These are phyloP conservation scores for Pestalotiopsis sp. DNA, from an alignment of 2,329 filamentous ascomycete genomes.

Conservation along the genomic window DNA sequence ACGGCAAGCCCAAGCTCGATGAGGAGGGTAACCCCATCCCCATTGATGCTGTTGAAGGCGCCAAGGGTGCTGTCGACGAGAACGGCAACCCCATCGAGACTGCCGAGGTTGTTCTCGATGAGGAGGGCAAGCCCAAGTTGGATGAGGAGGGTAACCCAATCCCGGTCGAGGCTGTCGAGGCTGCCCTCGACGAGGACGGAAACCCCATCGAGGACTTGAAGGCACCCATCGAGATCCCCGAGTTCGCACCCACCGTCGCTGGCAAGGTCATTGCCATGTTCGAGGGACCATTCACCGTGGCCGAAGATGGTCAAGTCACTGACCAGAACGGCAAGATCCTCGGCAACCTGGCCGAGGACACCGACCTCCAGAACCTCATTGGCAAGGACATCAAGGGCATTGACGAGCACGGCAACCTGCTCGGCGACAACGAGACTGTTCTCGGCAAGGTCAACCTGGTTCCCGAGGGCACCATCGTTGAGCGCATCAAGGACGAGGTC, in stretches of 20 bases:
- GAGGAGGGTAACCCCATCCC: no score
- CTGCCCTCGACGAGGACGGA: neutral
- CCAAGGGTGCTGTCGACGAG: no score
- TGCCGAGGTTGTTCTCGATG: neutral
- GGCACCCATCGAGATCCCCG: conserved; percentile 29
- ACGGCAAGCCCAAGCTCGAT: no score
- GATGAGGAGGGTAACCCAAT: no score
- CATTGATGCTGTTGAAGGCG: no score
- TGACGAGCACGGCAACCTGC: conserved; percentile 66
- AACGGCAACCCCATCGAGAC: neutral
- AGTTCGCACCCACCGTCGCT: conserved; percentile 32
- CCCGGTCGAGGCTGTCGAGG: neutral
- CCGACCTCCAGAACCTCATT: conserved; percentile 31
- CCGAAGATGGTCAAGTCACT: conserved; percentile 47
- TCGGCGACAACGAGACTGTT: conserved; percentile 66
- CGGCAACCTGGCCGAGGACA: conserved; percentile 31
- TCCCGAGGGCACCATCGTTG: conserved; percentile 42
- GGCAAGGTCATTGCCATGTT: conserved; percentile 34
- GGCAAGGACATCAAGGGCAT: conserved; percentile 69
- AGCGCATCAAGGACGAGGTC: conserved; percentile 32
- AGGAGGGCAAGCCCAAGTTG: neutral
- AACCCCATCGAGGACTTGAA: neutral
- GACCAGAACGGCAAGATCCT: conserved; percentile 45
- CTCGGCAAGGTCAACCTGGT: conserved; percentile 60
- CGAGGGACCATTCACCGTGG: conserved; percentile 40